These are phyloP conservation scores for Penicillium mononematosum DNA, from an alignment of 495 filamentous ascomycete genomes.

Conservation along the genomic window DNA sequence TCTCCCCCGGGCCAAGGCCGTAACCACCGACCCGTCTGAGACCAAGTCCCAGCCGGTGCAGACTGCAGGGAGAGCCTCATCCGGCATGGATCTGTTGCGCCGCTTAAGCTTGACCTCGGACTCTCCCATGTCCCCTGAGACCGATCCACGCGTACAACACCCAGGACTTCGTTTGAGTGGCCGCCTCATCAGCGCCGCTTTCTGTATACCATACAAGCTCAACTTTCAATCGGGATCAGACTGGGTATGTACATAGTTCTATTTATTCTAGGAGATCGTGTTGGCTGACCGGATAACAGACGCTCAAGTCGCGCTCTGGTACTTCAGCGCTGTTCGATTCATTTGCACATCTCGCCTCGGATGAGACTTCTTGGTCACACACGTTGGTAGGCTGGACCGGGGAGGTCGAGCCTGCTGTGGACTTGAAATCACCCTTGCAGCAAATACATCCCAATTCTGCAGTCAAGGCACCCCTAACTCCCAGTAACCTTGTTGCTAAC, in stretches of 20 bases:
- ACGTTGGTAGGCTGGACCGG: conserved; percentile 91
- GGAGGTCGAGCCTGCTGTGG: conserved; percentile 63
- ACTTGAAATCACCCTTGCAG: conserved; percentile 36
- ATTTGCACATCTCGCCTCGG: conserved; percentile 76
- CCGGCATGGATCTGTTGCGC: conserved; percentile 60
- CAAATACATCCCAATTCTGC: conserved; percentile 33
- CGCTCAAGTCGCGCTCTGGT: conserved; percentile 69
- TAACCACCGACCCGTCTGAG: conserved; percentile 19
- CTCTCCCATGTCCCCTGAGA: conserved; percentile 47
- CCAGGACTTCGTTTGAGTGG: conserved; percentile 72
- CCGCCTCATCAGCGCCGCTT: conserved; percentile 81
- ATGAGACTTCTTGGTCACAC: conserved; percentile 76
- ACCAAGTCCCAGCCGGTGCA: conserved; percentile 38
- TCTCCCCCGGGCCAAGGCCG: conserved; percentile 30
- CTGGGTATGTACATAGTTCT: conserved; percentile 58
- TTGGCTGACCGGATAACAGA: conserved; percentile 14
- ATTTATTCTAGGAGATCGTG: background rate
- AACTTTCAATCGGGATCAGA: conserved; percentile 63
- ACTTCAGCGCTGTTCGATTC: conserved; percentile 88
- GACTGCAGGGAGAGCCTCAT: conserved; percentile 51
- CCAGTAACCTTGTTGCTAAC: conserved; percentile 16
- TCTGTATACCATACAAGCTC: conserved; percentile 77
- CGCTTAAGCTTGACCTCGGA: conserved; percentile 56
- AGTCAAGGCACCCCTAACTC: conserved; percentile 20
- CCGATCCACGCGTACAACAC: conserved; percentile 59